Conservation (phyloP, 2,329 filamentous ascomycete species). For the Raffaelea albimanens region DNA sequence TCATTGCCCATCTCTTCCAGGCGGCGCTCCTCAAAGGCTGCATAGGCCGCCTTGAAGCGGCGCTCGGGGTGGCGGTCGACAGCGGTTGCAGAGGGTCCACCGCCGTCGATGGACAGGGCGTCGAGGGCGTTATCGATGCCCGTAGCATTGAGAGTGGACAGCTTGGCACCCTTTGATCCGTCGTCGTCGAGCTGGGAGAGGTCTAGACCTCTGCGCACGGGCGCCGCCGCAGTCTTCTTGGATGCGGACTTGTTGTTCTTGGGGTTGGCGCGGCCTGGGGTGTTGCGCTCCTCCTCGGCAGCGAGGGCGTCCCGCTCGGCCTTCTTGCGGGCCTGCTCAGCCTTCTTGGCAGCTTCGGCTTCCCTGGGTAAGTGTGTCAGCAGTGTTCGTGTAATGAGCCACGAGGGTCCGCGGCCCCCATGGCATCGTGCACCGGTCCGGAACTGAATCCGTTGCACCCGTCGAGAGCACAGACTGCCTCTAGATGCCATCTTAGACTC, state of each 20-base stretch:
- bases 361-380: constrained; percentile 56
- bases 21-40: constrained; percentile 71
- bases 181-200: constrained; percentile 58
- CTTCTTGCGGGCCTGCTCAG: constrained; percentile 77
- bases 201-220: constrained; percentile 54
- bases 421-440: background rate
- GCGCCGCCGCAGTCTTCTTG: constrained; percentile 44
- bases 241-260: constrained; percentile 61
- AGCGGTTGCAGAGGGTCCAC: constrained; percentile 22
- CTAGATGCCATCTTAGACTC: background rate
- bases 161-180: constrained; percentile 28
- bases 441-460: too few relatives aligned
- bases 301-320: constrained; percentile 80
- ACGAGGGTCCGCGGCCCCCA: too few relatives aligned
- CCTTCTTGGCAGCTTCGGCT: constrained; percentile 73
- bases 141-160: constrained; percentile 62
- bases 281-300: constrained; percentile 68
- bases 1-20: constrained; percentile 80
- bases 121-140: constrained; percentile 94
- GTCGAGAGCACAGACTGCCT: background rate
- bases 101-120: constrained; percentile 56
- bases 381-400: background rate
- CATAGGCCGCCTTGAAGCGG: constrained; percentile 76
- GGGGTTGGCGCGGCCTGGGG: constrained; percentile 46
- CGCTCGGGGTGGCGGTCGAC: constrained; percentile 88